Evolutionary conservation across 2,329 filamentous ascomycete genomes (phyloP).

Genomic region (Simplicillium sp.): DNA sequence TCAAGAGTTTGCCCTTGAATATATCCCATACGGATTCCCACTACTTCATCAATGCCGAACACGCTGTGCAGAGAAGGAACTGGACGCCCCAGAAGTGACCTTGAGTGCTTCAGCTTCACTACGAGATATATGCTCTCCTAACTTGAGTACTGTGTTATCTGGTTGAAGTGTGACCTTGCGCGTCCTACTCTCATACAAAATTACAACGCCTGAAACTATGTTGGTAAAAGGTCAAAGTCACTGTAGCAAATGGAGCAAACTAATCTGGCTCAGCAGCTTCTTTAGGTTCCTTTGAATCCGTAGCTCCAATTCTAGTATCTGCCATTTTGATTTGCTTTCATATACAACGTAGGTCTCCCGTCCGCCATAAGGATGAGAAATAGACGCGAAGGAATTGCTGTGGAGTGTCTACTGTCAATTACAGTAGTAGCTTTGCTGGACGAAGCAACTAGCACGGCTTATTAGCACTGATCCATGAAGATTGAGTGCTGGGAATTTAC

Average conservation of each 20-base stretch:
- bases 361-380: no score
- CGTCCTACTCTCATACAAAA: constrained; percentile 12
- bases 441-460: no score
- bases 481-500: no score
- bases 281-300: constrained; percentile 9
- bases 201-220: constrained; percentile 7
- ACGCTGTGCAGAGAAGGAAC: constrained; percentile 12
- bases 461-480: no score
- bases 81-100: constrained; percentile 11
- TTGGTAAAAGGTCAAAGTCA: constrained; percentile 1
- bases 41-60: not conserved
- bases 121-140: constrained; percentile 12
- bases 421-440: no score
- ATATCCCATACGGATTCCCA: constrained; percentile 15
- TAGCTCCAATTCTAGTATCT: no score
- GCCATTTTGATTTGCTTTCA: no score
- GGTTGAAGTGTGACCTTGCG: constrained; percentile 14
- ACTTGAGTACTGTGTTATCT: constrained; percentile 15
- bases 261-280: constrained; percentile 13
- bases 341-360: no score
- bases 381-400: no score
- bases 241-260: constrained; percentile 1
- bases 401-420: no score
- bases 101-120: constrained; percentile 16
- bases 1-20: constrained; percentile 15